These are phyloP conservation scores for Tylopilus sp. DNA, from an alignment of 768 basidiomycete species.

Conservation along the genomic window DNA sequence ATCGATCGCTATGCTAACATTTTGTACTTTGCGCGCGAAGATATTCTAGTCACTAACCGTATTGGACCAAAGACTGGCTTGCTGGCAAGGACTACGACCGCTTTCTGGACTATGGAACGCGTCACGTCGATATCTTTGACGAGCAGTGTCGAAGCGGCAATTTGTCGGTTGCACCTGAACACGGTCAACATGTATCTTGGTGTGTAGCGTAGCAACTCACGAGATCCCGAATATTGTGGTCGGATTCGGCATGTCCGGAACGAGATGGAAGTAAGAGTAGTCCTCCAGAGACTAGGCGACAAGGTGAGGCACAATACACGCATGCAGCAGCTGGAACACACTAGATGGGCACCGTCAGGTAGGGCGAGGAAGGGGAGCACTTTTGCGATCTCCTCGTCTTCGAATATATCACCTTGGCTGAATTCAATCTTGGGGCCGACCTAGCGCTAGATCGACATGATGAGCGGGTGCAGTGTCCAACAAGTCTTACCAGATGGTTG, in stretches of 20 bases:
- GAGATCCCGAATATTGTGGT: constrained; percentile 96
- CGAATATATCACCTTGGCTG: constrained; percentile 69
- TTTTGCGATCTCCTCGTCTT: constrained; percentile 81
- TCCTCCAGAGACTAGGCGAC: constrained; percentile 54
- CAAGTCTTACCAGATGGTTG: constrained; percentile 75
- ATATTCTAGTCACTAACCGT: constrained; percentile 44
- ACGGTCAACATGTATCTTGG: constrained; percentile 1
- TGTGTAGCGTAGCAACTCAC: constrained; percentile 34
- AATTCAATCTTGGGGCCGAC: constrained; percentile 93
- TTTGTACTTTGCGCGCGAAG: neutral
- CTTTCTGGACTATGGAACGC: constrained; percentile 95
- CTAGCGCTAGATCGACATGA: constrained; percentile 36
- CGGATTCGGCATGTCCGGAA: constrained; percentile 64
- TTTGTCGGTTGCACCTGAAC: constrained; percentile 89
- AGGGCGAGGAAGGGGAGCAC: constrained; percentile 93
- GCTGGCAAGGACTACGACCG: constrained; percentile 89
- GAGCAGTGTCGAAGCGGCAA: constrained; percentile 72
- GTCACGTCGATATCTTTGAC: constrained; percentile 85
- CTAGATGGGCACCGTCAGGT: constrained; percentile 95
- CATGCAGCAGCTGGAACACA: constrained; percentile 28
- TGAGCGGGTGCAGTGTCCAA: constrained; percentile 5
- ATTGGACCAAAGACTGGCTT: constrained; percentile 94
- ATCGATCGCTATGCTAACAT: constrained; percentile 65
- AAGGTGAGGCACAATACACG: constrained; percentile 8
- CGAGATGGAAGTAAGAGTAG: constrained; percentile 94